These are phyloP conservation scores for Geotrichum armillariae DNA, from an alignment of 1,139 yeast genomes.

Conservation along the genomic window DNA sequence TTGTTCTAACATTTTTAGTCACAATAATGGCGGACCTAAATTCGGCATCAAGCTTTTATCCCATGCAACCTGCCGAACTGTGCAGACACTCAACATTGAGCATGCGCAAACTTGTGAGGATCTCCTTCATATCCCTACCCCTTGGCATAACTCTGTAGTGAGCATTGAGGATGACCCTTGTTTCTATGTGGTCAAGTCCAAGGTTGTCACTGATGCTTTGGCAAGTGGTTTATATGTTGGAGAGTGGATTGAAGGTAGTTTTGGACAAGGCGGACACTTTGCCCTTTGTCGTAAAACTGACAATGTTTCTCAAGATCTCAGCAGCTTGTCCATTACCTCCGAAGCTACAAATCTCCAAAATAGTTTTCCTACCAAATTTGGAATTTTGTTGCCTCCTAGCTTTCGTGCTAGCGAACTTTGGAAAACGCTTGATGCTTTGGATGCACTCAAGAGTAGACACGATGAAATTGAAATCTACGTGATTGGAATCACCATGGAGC, in stretches of 20 bases:
- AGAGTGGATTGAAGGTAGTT: conserved; percentile 18
- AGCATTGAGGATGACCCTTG: conserved; percentile 11
- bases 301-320: no score
- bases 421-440: conserved; percentile 9
- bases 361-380: conserved; percentile 9
- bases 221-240: conserved; percentile 17
- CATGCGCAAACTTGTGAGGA: conserved; percentile 21
- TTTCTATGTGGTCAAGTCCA: conserved; percentile 21
- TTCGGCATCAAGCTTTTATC: conserved; percentile 23
- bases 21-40: conserved; percentile 23
- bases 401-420: conserved; percentile 6
- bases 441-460: conserved; percentile 9
- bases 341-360: no score
- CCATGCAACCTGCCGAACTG: conserved; percentile 18
- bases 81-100: conserved; percentile 16
- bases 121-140: conserved; percentile 23
- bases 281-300: no score
- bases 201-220: conserved; percentile 19
- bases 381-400: conserved; percentile 15
- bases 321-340: no score
- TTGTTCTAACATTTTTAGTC: conserved; percentile 9
- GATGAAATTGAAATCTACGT: conserved; percentile 1
- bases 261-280: conserved; percentile 19
- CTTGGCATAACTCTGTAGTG: conserved; percentile 24
- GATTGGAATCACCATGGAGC: conserved; percentile 7